Evolutionary conservation across 116 monocot genomes (phyloP).

Genomic region (Iris pallida): DNA sequence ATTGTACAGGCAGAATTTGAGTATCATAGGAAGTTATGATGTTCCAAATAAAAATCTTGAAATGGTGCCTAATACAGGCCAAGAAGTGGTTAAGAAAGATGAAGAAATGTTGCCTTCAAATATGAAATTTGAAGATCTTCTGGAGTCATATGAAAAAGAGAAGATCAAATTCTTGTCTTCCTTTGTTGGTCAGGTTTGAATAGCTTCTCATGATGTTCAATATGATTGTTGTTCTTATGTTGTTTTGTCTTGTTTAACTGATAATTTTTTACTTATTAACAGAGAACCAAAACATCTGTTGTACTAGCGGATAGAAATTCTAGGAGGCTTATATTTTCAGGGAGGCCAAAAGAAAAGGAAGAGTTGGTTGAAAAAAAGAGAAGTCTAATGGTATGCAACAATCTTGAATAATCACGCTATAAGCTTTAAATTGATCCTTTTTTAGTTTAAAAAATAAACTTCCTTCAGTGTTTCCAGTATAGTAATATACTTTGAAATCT

Average conservation of each 20-base stretch:
- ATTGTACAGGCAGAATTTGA: slow-evolving; percentile 58
- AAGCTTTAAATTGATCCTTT: not conserved
- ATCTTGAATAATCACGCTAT: not conserved
- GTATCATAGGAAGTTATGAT: slow-evolving; percentile 49
- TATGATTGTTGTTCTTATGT: not conserved
- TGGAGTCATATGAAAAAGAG: slow-evolving; percentile 67
- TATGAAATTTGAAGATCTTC: slow-evolving; percentile 69
- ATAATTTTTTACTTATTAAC: slow-evolving; percentile 16
- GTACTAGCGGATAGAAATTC: slow-evolving; percentile 60
- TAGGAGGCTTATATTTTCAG: slow-evolving; percentile 70
- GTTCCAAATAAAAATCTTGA: slow-evolving; percentile 24
- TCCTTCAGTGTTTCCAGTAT: too few relatives aligned
- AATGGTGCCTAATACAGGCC: slow-evolving; percentile 20
- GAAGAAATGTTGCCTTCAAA: slow-evolving; percentile 23
- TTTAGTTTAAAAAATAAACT: not conserved
- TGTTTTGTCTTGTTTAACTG: not conserved
- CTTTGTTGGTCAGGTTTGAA: slow-evolving; percentile 87
- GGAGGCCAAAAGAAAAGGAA: slow-evolving; percentile 73
- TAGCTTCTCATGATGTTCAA: slow-evolving; percentile 7
- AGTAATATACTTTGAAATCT: too few relatives aligned
- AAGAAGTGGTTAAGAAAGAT: slow-evolving; percentile 15
- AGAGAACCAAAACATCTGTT: slow-evolving; percentile 65
- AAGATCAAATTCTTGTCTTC: slow-evolving; percentile 83
- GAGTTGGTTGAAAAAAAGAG: slow-evolving; percentile 76
- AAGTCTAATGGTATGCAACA: slow-evolving; percentile 63